phyloP scores from a whole-genome alignment of 106 monocot species.

The Ottelia alismoides region DNA sequence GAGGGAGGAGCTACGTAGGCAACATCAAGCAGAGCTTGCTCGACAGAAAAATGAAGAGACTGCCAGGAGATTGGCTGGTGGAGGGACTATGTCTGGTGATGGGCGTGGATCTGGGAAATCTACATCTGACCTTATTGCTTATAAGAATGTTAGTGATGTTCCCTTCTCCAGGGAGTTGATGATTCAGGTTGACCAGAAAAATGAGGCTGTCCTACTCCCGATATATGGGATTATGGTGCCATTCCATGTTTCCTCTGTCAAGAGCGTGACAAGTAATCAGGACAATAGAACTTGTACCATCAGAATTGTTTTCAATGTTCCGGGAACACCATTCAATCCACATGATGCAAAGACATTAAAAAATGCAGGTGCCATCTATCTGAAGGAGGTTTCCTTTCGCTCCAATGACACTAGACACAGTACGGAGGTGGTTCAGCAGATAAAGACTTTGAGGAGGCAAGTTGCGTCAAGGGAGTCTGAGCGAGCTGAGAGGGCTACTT shows the following conservation, averaged over 20 bases:
- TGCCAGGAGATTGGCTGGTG: constrained; percentile 52
- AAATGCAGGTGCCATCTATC: constrained; percentile 55
- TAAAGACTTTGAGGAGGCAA: constrained; percentile 75
- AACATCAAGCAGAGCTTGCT: constrained; percentile 93
- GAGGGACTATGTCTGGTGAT: constrained; percentile 36
- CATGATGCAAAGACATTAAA: constrained; percentile 68
- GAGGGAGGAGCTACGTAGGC: constrained; percentile 75
- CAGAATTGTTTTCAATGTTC: constrained; percentile 85
- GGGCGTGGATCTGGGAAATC: constrained; percentile 35
- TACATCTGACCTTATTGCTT: constrained; percentile 56
- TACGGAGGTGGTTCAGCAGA: constrained; percentile 80
- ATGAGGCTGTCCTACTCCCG: constrained; percentile 77
- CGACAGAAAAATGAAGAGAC: constrained; percentile 91
- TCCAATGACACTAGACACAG: constrained; percentile 81
- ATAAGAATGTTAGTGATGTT: constrained; percentile 76
- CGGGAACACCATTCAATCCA: constrained; percentile 74
- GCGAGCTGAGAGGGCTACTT: constrained; percentile 89
- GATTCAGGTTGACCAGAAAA: constrained; percentile 84
- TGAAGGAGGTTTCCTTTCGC: constrained; percentile 83
- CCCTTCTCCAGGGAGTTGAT: constrained; percentile 43
- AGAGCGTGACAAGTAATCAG: constrained; percentile 74
- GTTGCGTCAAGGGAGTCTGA: constrained; percentile 90
- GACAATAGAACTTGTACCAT: constrained; percentile 88
- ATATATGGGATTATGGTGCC: constrained; percentile 89
- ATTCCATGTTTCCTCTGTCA: constrained; percentile 86